These are phyloP conservation scores for Scenedesmus sp. DNA, from an alignment of 163 green algal species.

Conservation along the genomic window DNA sequence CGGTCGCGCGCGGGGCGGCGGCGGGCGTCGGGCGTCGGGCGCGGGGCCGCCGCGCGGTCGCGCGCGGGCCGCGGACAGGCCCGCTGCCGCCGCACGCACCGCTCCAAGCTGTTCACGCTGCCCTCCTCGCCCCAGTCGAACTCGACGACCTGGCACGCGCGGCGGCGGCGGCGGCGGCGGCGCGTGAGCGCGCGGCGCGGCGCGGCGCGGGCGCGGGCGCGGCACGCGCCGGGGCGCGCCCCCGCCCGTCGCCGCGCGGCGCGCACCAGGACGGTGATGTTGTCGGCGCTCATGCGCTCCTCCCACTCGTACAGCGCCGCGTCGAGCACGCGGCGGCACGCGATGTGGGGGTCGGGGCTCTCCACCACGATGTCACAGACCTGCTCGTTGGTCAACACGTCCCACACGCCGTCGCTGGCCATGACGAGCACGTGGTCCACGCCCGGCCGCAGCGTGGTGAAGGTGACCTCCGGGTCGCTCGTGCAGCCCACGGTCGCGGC, in stretches of 20 bases:
- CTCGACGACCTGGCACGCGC: too few species aligned
- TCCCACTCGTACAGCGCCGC: constrained; percentile 62
- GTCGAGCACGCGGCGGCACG: constrained; percentile 55
- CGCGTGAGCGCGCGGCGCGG: too few species aligned
- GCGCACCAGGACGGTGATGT: constrained; percentile 62
- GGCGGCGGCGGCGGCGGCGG: too few species aligned
- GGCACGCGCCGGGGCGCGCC: too few species aligned
- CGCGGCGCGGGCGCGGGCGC: too few species aligned
- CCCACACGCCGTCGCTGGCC: constrained; percentile 59
- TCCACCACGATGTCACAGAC: constrained; percentile 53
- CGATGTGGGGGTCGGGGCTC: constrained; percentile 50
- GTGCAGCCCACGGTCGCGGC: constrained; percentile 60
- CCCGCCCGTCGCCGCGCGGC: too few species aligned
- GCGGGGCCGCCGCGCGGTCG: too few species aligned
- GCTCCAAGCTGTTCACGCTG: constrained; percentile 26
- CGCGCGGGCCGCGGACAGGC: too few species aligned
- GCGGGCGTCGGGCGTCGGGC: too few species aligned
- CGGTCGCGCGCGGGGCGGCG: too few species aligned
- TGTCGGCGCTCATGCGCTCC: constrained; percentile 62
- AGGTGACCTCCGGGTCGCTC: constrained; percentile 56
- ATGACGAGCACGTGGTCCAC: constrained; percentile 56
- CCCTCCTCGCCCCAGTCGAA: constrained; percentile 52
- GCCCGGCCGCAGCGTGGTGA: constrained; percentile 48
- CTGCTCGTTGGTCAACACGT: constrained; percentile 59
- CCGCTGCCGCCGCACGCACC: too few species aligned